Base-by-base conservation (phyloP, 495 filamentous ascomycete species). In the Podospora tetraspora region DNA sequence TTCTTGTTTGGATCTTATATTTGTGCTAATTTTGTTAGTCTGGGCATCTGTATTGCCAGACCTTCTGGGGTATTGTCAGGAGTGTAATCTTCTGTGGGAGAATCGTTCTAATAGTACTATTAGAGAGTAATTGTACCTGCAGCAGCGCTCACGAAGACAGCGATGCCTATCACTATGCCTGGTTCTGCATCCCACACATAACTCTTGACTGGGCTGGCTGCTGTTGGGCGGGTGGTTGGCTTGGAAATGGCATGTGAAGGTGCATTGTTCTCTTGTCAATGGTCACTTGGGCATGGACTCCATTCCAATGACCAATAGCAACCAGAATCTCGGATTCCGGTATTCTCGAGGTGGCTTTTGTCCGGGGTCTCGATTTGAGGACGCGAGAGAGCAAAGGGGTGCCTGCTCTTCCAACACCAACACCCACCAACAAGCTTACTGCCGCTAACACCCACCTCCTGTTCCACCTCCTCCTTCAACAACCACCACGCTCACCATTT, bases 21-120 rank as follows among this genome's bases (percentile, higher is more conserved):
- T 21, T 63, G 29, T 43, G 22, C 12, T 9, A 22, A 63, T 52
- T 23, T 52, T 52, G 43, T 8, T 8, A n/a, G 19, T 52, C 43
- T 52, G 43, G 6, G 43, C 19, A 52, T n/a, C 16, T 19, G 43
- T n/a, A 19, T n/a, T 52, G 16, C 16, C 62, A 29, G n/a, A 24
- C 62, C 19, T 43, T 64, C 12, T 63, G 37, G 30, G 37, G 16
- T 57, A 34, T 30, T 12, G 21, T 3, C 12, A 27, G 21, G 30
- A 19, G 62, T 67, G 62, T 67, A 61, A 59, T 63, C 32, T 61
- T 63, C 32, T 63, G 30, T 64, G 24, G 62, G 34, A 64, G 62
- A 34, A 64, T 64, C 30, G 13, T 16, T 37, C 16, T 52, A 52
- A 52, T 52, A 52, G 43, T 52, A 52, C 16, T 64, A 25, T 64